Conservation (phyloP, 2,329 filamentous ascomycete species). For the Pochonia chlamydosporia region DNA sequence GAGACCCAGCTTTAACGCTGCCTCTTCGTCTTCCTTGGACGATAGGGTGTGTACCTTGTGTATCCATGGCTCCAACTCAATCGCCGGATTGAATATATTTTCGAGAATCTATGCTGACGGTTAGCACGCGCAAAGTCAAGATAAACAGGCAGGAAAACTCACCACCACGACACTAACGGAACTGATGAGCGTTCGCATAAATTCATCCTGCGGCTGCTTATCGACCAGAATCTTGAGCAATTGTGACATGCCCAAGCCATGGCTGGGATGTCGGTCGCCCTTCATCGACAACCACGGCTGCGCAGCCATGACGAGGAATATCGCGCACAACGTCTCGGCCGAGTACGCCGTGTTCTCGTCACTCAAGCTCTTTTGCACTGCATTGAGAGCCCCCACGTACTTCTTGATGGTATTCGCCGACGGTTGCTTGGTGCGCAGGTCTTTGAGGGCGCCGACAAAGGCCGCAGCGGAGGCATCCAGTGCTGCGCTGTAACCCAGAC, state of each 20-base stretch:
- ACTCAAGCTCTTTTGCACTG: constrained; percentile 19
- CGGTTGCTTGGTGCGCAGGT: constrained; percentile 15
- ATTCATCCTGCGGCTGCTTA: constrained; percentile 18
- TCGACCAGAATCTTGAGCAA: constrained; percentile 21
- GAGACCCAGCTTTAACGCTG: not conserved
- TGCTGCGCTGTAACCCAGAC: constrained; percentile 38
- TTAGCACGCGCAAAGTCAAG: not conserved
- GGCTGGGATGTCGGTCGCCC: constrained; percentile 18
- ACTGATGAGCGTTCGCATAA: constrained; percentile 22
- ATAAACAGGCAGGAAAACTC: constrained; percentile 5
- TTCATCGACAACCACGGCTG: constrained; percentile 27
- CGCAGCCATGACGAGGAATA: constrained; percentile 30
- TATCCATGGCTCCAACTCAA: constrained; percentile 19
- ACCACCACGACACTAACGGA: constrained; percentile 27
- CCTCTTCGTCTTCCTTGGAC: not conserved
- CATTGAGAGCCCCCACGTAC: constrained; percentile 23
- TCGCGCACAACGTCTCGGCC: constrained; percentile 28
- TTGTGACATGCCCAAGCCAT: constrained; percentile 26
- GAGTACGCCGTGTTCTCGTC: constrained; percentile 20
- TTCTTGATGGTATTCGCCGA: constrained; percentile 17
- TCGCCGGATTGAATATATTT: constrained; percentile 22
- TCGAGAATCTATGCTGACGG: constrained; percentile 22
- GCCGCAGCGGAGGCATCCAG: constrained; percentile 33
- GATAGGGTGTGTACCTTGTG: not conserved
- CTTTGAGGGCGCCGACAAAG: constrained; percentile 18